A percentile compares a stretch with the other conserved stretches of the same genome.
Evolutionary conservation across 2,329 filamentous ascomycete genomes (phyloP).

Genomic region (Thielaviopsis punctulata): DNA sequence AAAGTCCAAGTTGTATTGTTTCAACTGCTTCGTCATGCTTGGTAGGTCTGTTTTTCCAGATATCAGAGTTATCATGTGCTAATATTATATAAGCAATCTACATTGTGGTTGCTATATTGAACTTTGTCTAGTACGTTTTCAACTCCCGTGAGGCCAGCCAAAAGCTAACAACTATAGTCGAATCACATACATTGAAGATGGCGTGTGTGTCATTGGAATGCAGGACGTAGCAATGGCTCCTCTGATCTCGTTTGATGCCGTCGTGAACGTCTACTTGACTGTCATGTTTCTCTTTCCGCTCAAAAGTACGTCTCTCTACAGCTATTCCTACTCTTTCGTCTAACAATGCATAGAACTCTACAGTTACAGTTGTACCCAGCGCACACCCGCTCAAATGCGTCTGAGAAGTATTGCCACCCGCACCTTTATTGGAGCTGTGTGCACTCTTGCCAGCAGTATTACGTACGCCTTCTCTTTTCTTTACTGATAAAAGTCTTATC

Average conservation of each 20-base stretch:
- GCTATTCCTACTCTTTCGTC: neutral
- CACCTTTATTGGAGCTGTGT: conserved; percentile 40
- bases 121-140: conserved; percentile 38
- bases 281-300: conserved; percentile 45
- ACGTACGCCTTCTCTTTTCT: conserved; percentile 24
- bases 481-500: neutral
- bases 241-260: conserved; percentile 41
- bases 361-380: conserved; percentile 31
- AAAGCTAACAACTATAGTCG: conserved; percentile 23
- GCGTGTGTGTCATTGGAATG: conserved; percentile 45
- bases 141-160: neutral
- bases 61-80: too few species aligned
- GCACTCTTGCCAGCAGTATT: conserved; percentile 39
- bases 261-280: conserved; percentile 47
- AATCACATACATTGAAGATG: conserved; percentile 36
- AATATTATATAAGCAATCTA: conserved; percentile 22
- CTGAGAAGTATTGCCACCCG: conserved; percentile 36
- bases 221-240: conserved; percentile 39
- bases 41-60: neutral
- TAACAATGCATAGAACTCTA: conserved; percentile 28
- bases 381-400: conserved; percentile 23
- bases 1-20: conserved; percentile 39
- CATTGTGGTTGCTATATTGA: conserved; percentile 32
- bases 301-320: conserved; percentile 25
- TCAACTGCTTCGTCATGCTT: conserved; percentile 41